Evolutionary conservation across 2,329 filamentous ascomycete genomes (phyloP).

Genomic region (Hymenoscyphus occultus): DNA sequence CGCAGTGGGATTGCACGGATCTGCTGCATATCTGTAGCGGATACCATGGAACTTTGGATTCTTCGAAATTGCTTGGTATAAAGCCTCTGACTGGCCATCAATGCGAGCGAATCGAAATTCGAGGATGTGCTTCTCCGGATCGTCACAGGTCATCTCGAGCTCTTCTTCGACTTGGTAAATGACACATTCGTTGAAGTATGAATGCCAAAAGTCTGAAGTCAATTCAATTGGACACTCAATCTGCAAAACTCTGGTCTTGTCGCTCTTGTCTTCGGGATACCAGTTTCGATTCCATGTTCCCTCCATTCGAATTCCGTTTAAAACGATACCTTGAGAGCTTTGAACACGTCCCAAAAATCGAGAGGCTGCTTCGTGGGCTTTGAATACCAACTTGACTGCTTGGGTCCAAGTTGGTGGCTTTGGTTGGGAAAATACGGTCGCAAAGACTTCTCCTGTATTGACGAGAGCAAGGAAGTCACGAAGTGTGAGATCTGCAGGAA

Average conservation of each 20-base stretch:
- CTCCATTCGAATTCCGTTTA: background rate
- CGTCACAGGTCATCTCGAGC: background rate
- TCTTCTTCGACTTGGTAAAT: slow-evolving; percentile 10
- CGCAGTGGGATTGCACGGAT: slow-evolving; percentile 16
- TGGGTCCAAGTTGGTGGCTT: slow-evolving; percentile 1
- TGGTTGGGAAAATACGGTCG: background rate
- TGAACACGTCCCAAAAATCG: slow-evolving; percentile 7
- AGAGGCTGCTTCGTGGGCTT: background rate
- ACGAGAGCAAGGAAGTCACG: background rate
- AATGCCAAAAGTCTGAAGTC: background rate
- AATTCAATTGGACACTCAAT: background rate
- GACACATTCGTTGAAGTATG: slow-evolving; percentile 10
- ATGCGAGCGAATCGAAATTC: slow-evolving; percentile 15
- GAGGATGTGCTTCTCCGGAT: background rate
- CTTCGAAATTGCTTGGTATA: slow-evolving; percentile 1
- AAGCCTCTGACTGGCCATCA: slow-evolving; percentile 15
- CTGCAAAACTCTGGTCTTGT: slow-evolving; percentile 6
- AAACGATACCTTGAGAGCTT: background rate
- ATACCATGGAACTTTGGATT: background rate
- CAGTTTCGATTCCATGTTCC: slow-evolving; percentile 11
- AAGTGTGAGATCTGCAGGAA: background rate
- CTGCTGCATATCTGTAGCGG: slow-evolving; percentile 11
- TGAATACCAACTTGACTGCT: slow-evolving; percentile 14
- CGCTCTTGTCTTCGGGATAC: slow-evolving; percentile 6
- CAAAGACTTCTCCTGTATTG: slow-evolving; percentile 12